These are phyloP conservation scores for Fusarium algeriense DNA, from an alignment of 2,329 filamentous ascomycete genomes.

Conservation along the genomic window DNA sequence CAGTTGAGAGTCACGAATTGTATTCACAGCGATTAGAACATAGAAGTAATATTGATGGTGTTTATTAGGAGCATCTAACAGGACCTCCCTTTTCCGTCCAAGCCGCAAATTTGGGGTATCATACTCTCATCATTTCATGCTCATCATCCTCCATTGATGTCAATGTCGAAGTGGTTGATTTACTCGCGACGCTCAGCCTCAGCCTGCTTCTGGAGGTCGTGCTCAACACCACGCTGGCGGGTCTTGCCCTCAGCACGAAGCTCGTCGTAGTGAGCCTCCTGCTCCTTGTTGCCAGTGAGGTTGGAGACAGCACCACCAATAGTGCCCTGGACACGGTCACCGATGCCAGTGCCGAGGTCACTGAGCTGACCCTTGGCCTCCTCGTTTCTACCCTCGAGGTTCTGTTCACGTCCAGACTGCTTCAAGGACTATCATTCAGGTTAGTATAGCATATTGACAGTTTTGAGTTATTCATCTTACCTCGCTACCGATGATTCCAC, in stretches of 20 bases:
- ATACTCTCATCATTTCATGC: conserved; percentile 31
- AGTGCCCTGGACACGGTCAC: conserved; percentile 76
- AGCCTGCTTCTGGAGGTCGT: conserved; percentile 80
- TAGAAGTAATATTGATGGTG: conserved; percentile 2
- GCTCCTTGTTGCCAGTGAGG: conserved; percentile 76
- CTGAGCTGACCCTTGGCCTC: conserved; percentile 85
- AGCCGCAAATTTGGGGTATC: conserved; percentile 35
- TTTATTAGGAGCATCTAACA: conserved; percentile 26
- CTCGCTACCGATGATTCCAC: conserved; percentile 80
- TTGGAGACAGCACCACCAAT: conserved; percentile 79
- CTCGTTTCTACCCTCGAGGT: conserved; percentile 81
- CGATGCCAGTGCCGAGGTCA: conserved; percentile 76
- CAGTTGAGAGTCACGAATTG: background rate
- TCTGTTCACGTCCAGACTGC: conserved; percentile 80
- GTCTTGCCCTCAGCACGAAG: conserved; percentile 88
- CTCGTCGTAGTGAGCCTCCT: conserved; percentile 73
- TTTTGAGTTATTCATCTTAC: conserved; percentile 51
- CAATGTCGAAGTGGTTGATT: background rate
- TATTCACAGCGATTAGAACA: background rate
- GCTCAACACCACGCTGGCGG: conserved; percentile 83
- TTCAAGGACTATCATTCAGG: conserved; percentile 69
- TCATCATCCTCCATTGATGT: conserved; percentile 9
- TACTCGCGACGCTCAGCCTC: conserved; percentile 55
- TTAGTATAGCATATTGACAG: conserved; percentile 19
- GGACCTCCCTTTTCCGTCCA: conserved; percentile 22